These are phyloP conservation scores for Xanthoceras sorbifolium DNA, from an alignment of 345 rosid genomes.

Conservation along the genomic window DNA sequence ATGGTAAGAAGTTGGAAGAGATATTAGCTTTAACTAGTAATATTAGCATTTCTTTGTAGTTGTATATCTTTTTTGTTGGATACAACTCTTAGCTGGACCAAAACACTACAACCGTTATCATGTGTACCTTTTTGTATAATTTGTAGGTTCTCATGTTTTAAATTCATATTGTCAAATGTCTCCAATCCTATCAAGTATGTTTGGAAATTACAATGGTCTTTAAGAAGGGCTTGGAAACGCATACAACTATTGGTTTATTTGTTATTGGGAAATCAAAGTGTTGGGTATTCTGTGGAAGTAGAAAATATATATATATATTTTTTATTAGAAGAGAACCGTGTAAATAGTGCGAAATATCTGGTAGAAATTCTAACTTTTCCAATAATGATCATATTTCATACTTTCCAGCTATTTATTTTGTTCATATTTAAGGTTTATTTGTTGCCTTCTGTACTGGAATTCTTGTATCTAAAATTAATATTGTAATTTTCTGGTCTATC, in stretches of 20 bases:
- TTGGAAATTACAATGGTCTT: background rate
- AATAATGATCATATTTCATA: background rate
- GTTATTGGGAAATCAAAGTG: background rate
- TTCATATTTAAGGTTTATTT: background rate
- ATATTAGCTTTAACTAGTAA: background rate
- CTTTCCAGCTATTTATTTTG: background rate
- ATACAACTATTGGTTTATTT: background rate
- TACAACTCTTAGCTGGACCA: no score
- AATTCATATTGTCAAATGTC: background rate
- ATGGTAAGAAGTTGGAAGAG: slow-evolving; percentile 50
- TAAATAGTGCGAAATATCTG: background rate
- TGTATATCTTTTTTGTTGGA: background rate
- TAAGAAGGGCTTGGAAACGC: background rate
- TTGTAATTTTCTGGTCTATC: background rate
- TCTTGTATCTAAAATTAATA: background rate
- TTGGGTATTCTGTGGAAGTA: background rate
- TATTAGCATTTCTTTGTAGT: background rate
- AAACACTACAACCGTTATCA: no score
- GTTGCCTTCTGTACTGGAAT: background rate
- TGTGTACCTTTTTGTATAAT: no score
- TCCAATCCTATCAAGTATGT: background rate
- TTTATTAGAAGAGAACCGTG: background rate
- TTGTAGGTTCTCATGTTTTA: no score
- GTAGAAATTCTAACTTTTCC: background rate
- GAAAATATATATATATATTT: no score